These are phyloP conservation scores for Bruguiera sexangula DNA, from an alignment of 345 rosid genomes.

Conservation along the genomic window DNA sequence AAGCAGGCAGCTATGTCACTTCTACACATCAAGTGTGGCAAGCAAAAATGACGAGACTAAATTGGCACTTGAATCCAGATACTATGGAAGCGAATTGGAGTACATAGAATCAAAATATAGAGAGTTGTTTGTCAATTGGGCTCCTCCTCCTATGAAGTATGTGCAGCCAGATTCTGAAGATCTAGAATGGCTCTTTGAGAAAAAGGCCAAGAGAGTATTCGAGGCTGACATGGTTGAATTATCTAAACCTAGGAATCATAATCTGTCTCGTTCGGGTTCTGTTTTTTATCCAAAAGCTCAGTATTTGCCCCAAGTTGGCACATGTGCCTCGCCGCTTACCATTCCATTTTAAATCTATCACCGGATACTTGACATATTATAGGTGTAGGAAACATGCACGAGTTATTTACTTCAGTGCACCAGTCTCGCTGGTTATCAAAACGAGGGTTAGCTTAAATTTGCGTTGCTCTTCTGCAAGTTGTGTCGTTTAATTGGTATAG, in stretches of 20 bases:
- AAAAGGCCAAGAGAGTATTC: neutral
- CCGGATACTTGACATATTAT: neutral
- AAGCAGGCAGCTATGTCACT: neutral
- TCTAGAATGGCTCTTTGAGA: constrained; percentile 24
- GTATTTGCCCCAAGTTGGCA: constrained; percentile 13
- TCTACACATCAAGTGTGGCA: no score
- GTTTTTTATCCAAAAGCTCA: neutral
- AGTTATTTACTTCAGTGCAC: neutral
- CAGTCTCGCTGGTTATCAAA: neutral
- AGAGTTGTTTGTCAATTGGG: constrained; percentile 8
- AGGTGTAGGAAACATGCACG: no score
- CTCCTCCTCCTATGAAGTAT: neutral
- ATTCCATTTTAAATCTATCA: constrained; percentile 12
- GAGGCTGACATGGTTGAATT: neutral
- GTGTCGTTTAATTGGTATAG: no score
- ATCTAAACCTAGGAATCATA: neutral
- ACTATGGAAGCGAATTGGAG: neutral
- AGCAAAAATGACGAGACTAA: neutral
- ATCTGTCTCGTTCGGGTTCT: neutral
- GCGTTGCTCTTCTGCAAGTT: no score
- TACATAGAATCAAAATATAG: neutral
- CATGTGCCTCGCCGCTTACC: constrained; percentile 15
- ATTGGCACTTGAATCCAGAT: neutral
- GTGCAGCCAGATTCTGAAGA: constrained; percentile 8
- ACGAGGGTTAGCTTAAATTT: no score